Evolutionary conservation across 2,329 filamentous ascomycete species (phyloP).

Genomic region (Aspergillus udagawae): DNA sequence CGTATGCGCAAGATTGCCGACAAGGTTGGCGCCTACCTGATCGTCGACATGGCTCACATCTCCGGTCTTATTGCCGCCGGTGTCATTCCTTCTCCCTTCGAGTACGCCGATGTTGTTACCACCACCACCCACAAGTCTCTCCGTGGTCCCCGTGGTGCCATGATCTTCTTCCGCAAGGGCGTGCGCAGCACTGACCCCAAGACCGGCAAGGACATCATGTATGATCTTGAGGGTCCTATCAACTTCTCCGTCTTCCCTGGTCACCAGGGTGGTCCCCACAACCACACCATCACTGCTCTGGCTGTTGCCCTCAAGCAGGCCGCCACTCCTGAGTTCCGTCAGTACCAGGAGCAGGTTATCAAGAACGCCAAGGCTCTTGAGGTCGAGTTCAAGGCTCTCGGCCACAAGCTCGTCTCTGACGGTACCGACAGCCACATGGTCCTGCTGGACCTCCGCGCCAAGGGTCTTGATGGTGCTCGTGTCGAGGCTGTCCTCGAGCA

Average conservation of each 20-base stretch:
- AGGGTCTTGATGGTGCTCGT: conserved; percentile 82
- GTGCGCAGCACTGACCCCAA: conserved; percentile 78
- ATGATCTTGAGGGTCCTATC: conserved; percentile 89
- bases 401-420: conserved; percentile 85
- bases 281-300: conserved; percentile 96
- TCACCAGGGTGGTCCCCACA: conserved; percentile 96
- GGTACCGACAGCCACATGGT: conserved; percentile 98
- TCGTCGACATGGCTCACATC: conserved; percentile 97
- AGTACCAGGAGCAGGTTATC: conserved; percentile 87
- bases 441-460: conserved; percentile 83
- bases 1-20: conserved; percentile 87
- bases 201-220: conserved; percentile 78
- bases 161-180: conserved; percentile 98
- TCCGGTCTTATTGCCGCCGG: conserved; percentile 90
- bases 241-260: conserved; percentile 97
- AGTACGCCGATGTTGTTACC: conserved; percentile 87
- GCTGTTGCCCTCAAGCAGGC: conserved; percentile 94
- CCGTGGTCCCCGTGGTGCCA: conserved; percentile 87
- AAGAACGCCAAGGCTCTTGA: conserved; percentile 88
- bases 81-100: conserved; percentile 85
- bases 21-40: conserved; percentile 85
- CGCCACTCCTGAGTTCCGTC: conserved; percentile 80
- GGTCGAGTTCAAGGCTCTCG: conserved; percentile 62
- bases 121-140: conserved; percentile 98
- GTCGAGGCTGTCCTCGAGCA: conserved; percentile 95